Conservation (phyloP, 768 basidiomycete genomes). For the Agaricus blazei region DNA sequence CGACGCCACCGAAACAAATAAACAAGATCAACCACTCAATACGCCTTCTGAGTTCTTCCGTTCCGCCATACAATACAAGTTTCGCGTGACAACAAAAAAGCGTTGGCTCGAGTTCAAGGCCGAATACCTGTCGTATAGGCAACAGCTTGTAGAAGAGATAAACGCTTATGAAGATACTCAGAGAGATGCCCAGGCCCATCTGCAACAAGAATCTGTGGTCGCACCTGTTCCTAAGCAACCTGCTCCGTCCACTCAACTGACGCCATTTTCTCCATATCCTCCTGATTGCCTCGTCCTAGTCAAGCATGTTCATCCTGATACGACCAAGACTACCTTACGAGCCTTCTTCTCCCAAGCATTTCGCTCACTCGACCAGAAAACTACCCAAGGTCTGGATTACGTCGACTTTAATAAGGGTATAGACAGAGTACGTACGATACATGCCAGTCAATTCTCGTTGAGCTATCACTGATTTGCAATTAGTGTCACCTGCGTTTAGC, state of each 20-base stretch:
- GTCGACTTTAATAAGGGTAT: slow-evolving; percentile 77
- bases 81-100: slow-evolving; percentile 50
- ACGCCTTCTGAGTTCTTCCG: neutral
- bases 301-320: slow-evolving; percentile 64
- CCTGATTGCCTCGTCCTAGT: slow-evolving; percentile 64
- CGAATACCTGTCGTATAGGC: slow-evolving; percentile 65
- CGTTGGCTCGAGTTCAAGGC: slow-evolving; percentile 62
- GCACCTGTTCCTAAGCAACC: neutral
- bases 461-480: neutral
- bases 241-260: slow-evolving; percentile 8
- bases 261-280: slow-evolving; percentile 45
- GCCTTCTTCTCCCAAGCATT: slow-evolving; percentile 47
- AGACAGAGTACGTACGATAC: slow-evolving; percentile 45
- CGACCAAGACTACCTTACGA: slow-evolving; percentile 79
- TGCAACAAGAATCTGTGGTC: neutral
- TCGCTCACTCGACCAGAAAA: slow-evolving; percentile 3
- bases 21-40: neutral
- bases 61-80: slow-evolving; percentile 54
- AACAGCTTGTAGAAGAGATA: slow-evolving; percentile 45
- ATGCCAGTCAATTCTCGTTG: neutral
- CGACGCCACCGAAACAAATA: neutral
- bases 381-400: slow-evolving; percentile 55
- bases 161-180: slow-evolving; percentile 25
- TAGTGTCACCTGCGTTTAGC: slow-evolving; percentile 70
- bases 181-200: neutral